Conservation (phyloP, 2,329 filamentous ascomycete genomes). For the Lecanoromycetidae sp. region DNA sequence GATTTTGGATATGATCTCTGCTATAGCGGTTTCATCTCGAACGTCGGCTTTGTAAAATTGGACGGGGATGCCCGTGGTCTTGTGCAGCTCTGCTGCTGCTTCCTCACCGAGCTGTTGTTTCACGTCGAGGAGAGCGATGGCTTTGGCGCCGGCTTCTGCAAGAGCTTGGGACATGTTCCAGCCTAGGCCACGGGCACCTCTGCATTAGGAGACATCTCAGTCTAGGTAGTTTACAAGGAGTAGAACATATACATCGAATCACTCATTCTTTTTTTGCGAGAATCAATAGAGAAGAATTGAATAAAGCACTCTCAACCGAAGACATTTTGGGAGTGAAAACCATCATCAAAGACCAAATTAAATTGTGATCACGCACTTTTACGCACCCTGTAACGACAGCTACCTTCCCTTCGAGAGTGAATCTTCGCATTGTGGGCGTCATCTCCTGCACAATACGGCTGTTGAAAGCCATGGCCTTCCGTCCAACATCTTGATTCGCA, state of each 20-base stretch:
- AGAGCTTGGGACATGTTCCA: constrained; percentile 70
- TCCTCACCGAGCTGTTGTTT: constrained; percentile 63
- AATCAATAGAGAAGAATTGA: no score
- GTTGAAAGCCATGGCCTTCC: constrained; percentile 11
- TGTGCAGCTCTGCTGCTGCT: constrained; percentile 56
- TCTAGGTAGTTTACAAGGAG: background rate
- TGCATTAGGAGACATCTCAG: constrained; percentile 23
- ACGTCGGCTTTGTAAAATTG: constrained; percentile 72
- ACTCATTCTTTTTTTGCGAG: no score
- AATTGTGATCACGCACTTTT: background rate
- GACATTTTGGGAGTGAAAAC: background rate
- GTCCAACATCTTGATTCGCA: background rate
- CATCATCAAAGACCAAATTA: background rate
- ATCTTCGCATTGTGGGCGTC: constrained; percentile 16
- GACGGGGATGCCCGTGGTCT: constrained; percentile 60
- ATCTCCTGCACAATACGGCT: background rate
- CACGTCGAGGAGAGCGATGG: constrained; percentile 63
- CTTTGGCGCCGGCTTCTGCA: constrained; percentile 62
- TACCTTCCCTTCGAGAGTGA: constrained; percentile 15
- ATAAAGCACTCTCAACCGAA: background rate
- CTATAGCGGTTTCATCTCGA: constrained; percentile 57
- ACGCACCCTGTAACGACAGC: constrained; percentile 18
- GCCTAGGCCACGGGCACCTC: constrained; percentile 63
- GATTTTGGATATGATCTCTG: constrained; percentile 55
- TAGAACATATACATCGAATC: background rate